These are phyloP conservation scores for Jatropha multifida DNA, from an alignment of 441 rosid genomes.

Conservation along the genomic window DNA sequence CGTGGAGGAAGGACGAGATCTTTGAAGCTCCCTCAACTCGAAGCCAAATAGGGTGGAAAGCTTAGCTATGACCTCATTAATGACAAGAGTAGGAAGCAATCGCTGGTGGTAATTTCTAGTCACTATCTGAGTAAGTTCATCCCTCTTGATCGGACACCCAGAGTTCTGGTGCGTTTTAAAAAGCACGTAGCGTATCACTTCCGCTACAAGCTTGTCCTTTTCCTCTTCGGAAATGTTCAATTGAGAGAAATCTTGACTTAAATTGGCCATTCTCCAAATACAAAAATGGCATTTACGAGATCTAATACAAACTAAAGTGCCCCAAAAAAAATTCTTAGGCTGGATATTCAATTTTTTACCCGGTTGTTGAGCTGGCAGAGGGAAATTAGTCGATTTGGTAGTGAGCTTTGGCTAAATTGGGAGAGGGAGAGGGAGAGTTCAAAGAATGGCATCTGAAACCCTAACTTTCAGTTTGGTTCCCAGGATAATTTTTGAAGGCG, in stretches of 20 bases:
- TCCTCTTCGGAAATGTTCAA: constrained; percentile 79
- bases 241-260: constrained; percentile 47
- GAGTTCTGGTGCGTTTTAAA: constrained; percentile 76
- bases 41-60: constrained; percentile 64
- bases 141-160: constrained; percentile 82
- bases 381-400: background rate
- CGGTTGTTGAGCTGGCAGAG: background rate
- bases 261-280: constrained; percentile 47
- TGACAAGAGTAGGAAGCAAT: constrained; percentile 52
- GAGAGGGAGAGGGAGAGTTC: background rate
- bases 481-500: background rate
- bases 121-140: constrained; percentile 80
- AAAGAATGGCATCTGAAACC: background rate
- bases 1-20: constrained; percentile 52
- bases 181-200: constrained; percentile 74
- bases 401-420: background rate
- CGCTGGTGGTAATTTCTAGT: constrained; percentile 71
- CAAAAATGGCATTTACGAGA: background rate
- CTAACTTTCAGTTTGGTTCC: background rate
- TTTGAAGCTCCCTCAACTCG: constrained; percentile 74
- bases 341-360: background rate
- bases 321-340: no score
- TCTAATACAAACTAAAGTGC: no score
- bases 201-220: constrained; percentile 86
- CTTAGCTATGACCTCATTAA: constrained; percentile 67